phyloP scores from a whole-genome alignment of 2,329 filamentous ascomycete species.

The Aspergillus neoniger region DNA sequence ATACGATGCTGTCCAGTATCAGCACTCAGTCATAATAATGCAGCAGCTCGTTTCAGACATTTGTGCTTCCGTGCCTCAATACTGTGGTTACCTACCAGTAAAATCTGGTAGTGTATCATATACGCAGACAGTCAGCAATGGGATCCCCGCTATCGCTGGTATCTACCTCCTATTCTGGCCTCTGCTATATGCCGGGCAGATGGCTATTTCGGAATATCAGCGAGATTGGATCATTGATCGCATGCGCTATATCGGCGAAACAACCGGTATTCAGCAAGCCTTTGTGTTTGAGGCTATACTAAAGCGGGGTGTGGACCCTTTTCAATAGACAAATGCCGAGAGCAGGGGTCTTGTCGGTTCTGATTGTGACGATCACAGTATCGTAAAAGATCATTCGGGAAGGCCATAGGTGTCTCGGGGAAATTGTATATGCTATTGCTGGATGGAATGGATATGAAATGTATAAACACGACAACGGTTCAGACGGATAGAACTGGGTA shows the following conservation, averaged over 20 bases:
- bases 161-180: constrained; percentile 19
- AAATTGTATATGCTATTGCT: too few species aligned
- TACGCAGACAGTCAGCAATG: background rate
- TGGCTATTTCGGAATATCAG: constrained; percentile 3
- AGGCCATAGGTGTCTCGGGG: background rate
- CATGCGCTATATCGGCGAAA: constrained; percentile 12
- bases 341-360: too few species aligned
- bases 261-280: constrained; percentile 15
- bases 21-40: background rate
- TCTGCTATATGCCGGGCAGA: constrained; percentile 10
- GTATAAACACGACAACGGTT: too few species aligned
- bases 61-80: constrained; percentile 7
- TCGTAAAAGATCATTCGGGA: background rate
- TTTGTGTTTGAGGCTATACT: constrained; percentile 16
- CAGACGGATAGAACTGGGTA: too few species aligned
- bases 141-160: constrained; percentile 13
- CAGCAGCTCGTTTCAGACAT: constrained; percentile 1
- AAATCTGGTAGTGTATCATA: background rate
- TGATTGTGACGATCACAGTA: too few species aligned
- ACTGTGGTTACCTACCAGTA: background rate
- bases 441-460: too few species aligned
- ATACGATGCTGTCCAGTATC: background rate
- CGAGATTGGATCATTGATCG: constrained; percentile 17
- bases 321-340: background rate
- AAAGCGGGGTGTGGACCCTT: background rate